A percentile compares a stretch with the other conserved stretches of the same genome.
phyloP scores from a whole-genome alignment of 73 alveolate species.

The Paramecium pentaurelia region DNA sequence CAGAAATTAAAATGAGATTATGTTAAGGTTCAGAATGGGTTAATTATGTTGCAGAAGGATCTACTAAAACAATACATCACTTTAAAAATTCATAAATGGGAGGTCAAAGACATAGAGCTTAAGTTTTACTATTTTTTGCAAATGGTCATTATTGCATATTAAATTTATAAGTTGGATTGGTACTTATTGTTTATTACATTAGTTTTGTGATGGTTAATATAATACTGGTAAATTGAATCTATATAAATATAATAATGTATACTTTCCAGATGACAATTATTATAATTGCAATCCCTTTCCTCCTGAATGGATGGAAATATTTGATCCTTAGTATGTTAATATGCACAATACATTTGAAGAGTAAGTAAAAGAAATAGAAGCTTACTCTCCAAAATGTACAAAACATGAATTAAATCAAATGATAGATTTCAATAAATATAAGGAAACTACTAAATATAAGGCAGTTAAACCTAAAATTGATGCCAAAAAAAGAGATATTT shows the following conservation, averaged over 20 bases:
- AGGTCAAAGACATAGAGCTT: constrained; percentile 52
- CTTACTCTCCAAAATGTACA: constrained; percentile 59
- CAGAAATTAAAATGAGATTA: constrained; percentile 76
- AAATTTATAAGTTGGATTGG: constrained; percentile 58
- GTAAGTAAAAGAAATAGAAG: constrained; percentile 52
- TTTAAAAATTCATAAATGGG: constrained; percentile 53
- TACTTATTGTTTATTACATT: neutral
- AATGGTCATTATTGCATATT: constrained; percentile 55
- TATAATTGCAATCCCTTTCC: constrained; percentile 83
- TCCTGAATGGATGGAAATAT: constrained; percentile 82
- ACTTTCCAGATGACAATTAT: constrained; percentile 81
- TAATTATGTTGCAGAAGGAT: constrained; percentile 60
- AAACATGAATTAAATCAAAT: constrained; percentile 55
- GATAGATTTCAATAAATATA: constrained; percentile 57
- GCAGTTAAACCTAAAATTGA: constrained; percentile 22
- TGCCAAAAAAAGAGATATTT: neutral
- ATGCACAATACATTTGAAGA: constrained; percentile 43
- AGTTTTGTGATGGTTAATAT: constrained; percentile 64
- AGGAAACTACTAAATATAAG: neutral
- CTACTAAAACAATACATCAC: constrained; percentile 53
- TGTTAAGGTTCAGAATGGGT: constrained; percentile 81
- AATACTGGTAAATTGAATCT: constrained; percentile 74
- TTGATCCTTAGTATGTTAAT: constrained; percentile 61
- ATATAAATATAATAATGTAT: constrained; percentile 67
- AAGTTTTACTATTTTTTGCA: constrained; percentile 55